Evolutionary conservation across 306 rosid genomes (phyloP), one percentile per base, ranked within the genome.

Genomic region (Cicer chorassanicum): DNA sequence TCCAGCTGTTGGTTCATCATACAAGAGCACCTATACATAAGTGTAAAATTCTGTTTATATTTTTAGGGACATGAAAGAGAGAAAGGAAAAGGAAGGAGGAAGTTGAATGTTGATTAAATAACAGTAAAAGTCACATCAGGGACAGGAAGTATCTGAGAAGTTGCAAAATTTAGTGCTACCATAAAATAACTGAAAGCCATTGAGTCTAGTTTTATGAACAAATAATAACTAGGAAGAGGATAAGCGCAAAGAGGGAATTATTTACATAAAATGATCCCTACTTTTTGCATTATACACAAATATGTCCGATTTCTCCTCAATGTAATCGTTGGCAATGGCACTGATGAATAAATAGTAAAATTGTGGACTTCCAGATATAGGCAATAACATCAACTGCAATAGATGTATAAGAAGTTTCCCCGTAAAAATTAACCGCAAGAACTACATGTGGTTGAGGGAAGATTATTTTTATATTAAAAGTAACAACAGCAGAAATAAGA

Each of bases 1-100:
- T 72, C 99, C 99, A 72, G 98, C 99, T 7, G 97, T 95, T 56
- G 99, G 99, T 83, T 95, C 99, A 48, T 92, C 99, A 61, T 92
- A 95, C 82, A 95, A 81, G 59, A 95, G 93, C 51, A 95, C 98
- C 98, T 95, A 82, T 56, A 65, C 76, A 78, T 65, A 19, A 54
- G 49, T 43, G 65, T 6, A 72, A 18, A 78, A 77, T 39, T 66
- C 24, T 18, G 59, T 68, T 57, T 73, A 59, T 66, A 66, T 45
- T 76, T 62, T 62, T 67, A 39, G 24, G 11, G 48, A 66, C 56
- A 66, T 51, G 39, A 50, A 64, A 41, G 39, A 21, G 21, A 48
- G 44, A 53, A 63, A 8, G n/a, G 53, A 68, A 68, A 51, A 14
- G 9, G 75, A 48, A 18, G 64, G 50, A 55, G 39, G 65, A 10